phyloP scores from a whole-genome alignment of 129 eudicot genomes.

The Erigeron canadensis region DNA sequence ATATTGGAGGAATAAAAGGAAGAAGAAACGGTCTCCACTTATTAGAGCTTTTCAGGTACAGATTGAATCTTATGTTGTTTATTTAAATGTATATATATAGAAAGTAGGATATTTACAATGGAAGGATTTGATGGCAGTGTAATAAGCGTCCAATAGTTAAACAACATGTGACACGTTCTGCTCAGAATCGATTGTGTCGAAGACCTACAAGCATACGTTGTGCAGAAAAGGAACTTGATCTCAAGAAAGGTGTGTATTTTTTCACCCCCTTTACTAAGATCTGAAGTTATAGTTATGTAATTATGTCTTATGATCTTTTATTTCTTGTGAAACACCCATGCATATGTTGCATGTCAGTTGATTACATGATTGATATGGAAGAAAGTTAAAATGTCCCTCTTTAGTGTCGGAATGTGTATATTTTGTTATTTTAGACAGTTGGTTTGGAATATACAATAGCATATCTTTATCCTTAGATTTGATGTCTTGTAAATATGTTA shows the following conservation, averaged over 20 bases:
- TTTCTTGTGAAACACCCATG: neutral
- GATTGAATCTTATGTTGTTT: neutral
- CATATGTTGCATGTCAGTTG: neutral
- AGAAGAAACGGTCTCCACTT: slow-evolving; percentile 54
- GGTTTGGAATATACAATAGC: neutral
- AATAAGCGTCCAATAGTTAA: slow-evolving; percentile 13
- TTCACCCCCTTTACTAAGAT: neutral
- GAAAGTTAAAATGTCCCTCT: neutral
- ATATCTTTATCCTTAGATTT: no score
- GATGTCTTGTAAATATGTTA: neutral
- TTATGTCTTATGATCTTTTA: neutral
- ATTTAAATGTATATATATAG: neutral
- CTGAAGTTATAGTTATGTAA: neutral
- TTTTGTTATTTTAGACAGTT: neutral
- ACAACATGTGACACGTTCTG: slow-evolving; percentile 21
- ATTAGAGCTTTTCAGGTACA: slow-evolving; percentile 79
- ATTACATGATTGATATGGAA: slow-evolving; percentile 5
- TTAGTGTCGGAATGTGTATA: neutral
- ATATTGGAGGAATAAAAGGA: slow-evolving; percentile 72
- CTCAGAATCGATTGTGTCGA: slow-evolving; percentile 58
- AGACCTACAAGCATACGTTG: slow-evolving; percentile 44
- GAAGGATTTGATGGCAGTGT: slow-evolving; percentile 27
- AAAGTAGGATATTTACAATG: neutral
- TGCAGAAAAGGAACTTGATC: slow-evolving; percentile 43
- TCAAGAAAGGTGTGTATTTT: slow-evolving; percentile 44